Evolutionary conservation across 345 rosid genomes (phyloP), one percentile per base, ranked within the genome.

Genomic region (Raphanus raphanistrum): DNA sequence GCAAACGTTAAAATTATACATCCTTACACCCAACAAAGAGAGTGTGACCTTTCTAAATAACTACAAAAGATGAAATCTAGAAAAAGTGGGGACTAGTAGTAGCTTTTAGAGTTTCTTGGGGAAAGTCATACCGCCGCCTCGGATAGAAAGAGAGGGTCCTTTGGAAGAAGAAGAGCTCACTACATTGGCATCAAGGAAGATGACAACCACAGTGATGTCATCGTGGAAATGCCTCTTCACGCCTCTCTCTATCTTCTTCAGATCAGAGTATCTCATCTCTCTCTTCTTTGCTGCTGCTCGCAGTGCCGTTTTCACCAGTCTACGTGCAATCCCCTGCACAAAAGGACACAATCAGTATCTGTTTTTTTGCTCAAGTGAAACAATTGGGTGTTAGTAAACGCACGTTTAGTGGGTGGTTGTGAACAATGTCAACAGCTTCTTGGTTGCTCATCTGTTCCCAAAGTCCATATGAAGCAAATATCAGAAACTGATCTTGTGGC

Each of bases 391-490:
- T 84, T 0, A 21, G 21, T 21, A 21, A 0, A 4, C 94, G 82
- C 86, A 94, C 98, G 57, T 48, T 87, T 73, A 82, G 88, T 13
- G 93, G 95, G 80, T 92, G 88, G 80, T 88, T 90, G 72, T 90
- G 92, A 81, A 94, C 94, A 17, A 92, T 89, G 82, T 92, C 90
- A 60, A 90, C 97, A 26, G 97, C 98, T 59, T 88, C 91, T 79
- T 94, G 95, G 84, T 94, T 94, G 82, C 86, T 88, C 71, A 94
- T 83, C 77, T 94, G 98, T 78, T 94, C 97, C 98, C 97, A 94
- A 67, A 92, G 87, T 61, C 98, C 98, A 76, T 94, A 97, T 13
- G 97, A 94, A 71, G 98, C 97, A 65, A 92, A 89, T 81, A 94
- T 90, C 55, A 94, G 69, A 78, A 92, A 92, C 74, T 85, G 89